A percentile compares a stretch with the other conserved stretches of the same genome.
Conservation (phyloP, 345 rosid genomes). For the Eutrema yunnanense region DNA sequence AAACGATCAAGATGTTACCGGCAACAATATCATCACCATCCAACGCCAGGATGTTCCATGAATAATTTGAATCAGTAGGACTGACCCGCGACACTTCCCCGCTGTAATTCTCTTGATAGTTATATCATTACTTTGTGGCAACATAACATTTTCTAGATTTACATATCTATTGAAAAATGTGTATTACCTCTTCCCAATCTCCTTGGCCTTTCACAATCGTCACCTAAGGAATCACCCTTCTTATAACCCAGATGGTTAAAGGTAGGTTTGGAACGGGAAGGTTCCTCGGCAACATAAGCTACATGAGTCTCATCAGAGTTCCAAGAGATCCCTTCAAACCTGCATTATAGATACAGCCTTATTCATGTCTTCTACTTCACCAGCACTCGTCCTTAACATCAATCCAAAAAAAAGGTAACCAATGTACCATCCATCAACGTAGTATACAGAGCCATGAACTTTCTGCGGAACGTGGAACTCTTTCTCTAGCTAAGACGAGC, state of each 20-base stretch:
- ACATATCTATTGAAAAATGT: too few species aligned
- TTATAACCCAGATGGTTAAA: conserved; percentile 23
- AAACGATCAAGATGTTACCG: conserved; percentile 33
- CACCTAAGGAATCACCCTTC: conserved; percentile 15
- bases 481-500: conserved; percentile 54
- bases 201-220: conserved; percentile 61
- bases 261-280: conserved; percentile 46
- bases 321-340: conserved; percentile 90
- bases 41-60: too few species aligned
- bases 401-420: neutral
- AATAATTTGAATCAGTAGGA: too few species aligned
- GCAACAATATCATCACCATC: conserved; percentile 32
- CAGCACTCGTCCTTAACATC: neutral
- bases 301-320: conserved; percentile 54
- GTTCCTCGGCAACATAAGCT: conserved; percentile 77
- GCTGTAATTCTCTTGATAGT: too few species aligned
- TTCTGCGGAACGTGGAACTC: conserved; percentile 58
- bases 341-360: conserved; percentile 9
- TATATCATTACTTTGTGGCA: too few species aligned
- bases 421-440: conserved; percentile 59
- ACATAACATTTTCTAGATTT: too few species aligned
- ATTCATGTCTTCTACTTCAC: neutral
- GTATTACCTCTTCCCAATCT: conserved; percentile 58
- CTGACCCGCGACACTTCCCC: too few species aligned
- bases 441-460: conserved; percentile 56